phyloP scores from a whole-genome alignment of 148 eudicot species.

The Camellia granthamiana region DNA sequence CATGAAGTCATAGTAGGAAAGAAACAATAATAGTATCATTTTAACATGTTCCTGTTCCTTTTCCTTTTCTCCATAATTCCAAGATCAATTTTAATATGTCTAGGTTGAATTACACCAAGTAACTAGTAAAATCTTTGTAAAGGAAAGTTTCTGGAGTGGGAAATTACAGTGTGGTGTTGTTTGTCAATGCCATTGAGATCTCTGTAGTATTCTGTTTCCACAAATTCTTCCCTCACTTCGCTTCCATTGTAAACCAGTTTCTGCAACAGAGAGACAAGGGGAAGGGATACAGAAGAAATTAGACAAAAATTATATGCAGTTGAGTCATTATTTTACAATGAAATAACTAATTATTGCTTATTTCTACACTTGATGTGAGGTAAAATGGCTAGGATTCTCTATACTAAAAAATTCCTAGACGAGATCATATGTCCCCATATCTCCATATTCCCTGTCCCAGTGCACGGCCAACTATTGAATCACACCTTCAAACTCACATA shows the following conservation, averaged over 20 bases:
- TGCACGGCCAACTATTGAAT: too few species aligned
- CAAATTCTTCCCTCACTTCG: conserved; percentile 65
- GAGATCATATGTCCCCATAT: too few species aligned
- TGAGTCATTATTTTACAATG: background rate
- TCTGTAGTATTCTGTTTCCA: conserved; percentile 92
- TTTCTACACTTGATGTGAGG: too few species aligned
- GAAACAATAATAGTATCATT: too few species aligned
- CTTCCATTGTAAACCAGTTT: conserved; percentile 48
- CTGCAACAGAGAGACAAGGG: conserved; percentile 34
- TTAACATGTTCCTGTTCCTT: too few species aligned
- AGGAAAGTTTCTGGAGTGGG: background rate
- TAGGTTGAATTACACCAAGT: background rate
- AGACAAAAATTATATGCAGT: background rate
- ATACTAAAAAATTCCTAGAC: too few species aligned
- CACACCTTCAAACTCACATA: too few species aligned
- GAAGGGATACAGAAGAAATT: background rate
- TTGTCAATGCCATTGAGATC: conserved; percentile 78
- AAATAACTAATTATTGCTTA: too few species aligned
- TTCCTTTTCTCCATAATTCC: too few species aligned
- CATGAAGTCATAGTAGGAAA: too few species aligned
- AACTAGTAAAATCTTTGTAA: background rate
- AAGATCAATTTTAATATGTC: background rate
- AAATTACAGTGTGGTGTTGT: conserved; percentile 79
- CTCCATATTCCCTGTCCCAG: too few species aligned
- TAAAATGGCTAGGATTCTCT: too few species aligned